A percentile compares a stretch with the other conserved stretches of the same genome.
Evolutionary conservation across 2,329 filamentous ascomycete species (phyloP).

Genomic region (Trichoderma gracile): DNA sequence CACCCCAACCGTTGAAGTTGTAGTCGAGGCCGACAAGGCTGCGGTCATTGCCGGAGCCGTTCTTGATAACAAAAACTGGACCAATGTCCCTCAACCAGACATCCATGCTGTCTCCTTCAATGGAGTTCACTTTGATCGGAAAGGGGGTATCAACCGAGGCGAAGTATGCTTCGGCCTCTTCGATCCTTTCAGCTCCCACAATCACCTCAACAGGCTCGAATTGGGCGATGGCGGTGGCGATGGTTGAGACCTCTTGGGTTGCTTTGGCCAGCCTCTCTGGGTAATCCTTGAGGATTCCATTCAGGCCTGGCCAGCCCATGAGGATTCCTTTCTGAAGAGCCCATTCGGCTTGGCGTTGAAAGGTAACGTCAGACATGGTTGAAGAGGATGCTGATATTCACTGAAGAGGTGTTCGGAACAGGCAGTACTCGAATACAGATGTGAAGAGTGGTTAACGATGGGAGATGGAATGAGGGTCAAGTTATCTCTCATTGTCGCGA

Average conservation of each 20-base stretch:
- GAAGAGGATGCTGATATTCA: too few species aligned
- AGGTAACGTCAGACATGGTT: conserved; percentile 9
- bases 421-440: not conserved
- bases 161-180: conserved; percentile 26
- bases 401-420: not conserved
- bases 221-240: conserved; percentile 32
- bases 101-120: conserved; percentile 27
- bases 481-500: too few species aligned
- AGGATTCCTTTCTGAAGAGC: conserved; percentile 23
- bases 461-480: too few species aligned
- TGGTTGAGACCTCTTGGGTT: conserved; percentile 32
- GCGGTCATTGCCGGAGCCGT: not conserved
- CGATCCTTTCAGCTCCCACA: conserved; percentile 25
- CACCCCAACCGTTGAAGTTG: conserved; percentile 38
- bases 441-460: too few species aligned
- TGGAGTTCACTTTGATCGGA: conserved; percentile 17
- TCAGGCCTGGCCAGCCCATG: conserved; percentile 26
- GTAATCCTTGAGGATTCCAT: conserved; percentile 9
- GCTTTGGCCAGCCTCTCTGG: conserved; percentile 17
- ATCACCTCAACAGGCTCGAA: conserved; percentile 35
- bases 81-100: conserved; percentile 37
- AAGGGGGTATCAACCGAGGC: conserved; percentile 8
- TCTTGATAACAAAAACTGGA: conserved; percentile 30
- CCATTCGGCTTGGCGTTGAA: conserved; percentile 28
- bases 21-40: conserved; percentile 30